These are phyloP conservation scores for Schizosaccharomyces osmophilus DNA, from an alignment of 805 yeast genomes.

Conservation along the genomic window DNA sequence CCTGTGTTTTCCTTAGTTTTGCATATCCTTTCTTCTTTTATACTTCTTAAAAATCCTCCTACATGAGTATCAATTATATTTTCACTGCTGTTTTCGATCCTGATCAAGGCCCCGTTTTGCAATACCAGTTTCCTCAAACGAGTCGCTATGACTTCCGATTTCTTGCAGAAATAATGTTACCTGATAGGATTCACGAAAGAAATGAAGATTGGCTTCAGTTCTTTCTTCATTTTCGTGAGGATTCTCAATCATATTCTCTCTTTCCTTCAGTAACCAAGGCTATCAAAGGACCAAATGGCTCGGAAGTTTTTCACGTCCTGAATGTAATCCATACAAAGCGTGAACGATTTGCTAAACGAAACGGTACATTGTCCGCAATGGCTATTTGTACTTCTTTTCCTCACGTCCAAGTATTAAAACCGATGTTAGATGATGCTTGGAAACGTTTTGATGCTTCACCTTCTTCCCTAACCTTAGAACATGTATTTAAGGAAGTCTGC, in stretches of 20 bases:
- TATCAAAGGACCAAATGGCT: not conserved
- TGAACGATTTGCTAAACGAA: not conserved
- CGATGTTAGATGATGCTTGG: not conserved
- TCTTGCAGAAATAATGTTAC: conserved; percentile 34
- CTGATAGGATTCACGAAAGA: conserved; percentile 33
- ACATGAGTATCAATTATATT: conserved; percentile 26
- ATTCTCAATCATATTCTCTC: not conserved
- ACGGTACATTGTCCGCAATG: not conserved
- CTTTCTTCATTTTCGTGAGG: conserved; percentile 14
- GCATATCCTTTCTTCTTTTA: no score
- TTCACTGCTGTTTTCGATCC: conserved; percentile 61
- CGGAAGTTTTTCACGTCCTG: not conserved
- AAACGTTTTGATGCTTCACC: not conserved
- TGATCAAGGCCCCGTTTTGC: conserved; percentile 43
- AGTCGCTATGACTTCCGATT: conserved; percentile 3
- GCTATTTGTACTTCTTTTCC: not conserved
- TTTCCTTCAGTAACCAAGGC: not conserved
- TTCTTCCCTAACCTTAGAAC: not conserved
- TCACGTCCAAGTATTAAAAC: not conserved
- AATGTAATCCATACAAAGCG: not conserved
- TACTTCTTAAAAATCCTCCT: not conserved
- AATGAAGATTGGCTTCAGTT: conserved; percentile 32
- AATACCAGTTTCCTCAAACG: conserved; percentile 31
- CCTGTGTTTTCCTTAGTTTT: no score
- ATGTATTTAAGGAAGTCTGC: not conserved